Evolutionary conservation across 2,329 filamentous ascomycete genomes (phyloP), one percentile per base, ranked within the genome.

Genomic region (Trichoderma oligosporum): DNA sequence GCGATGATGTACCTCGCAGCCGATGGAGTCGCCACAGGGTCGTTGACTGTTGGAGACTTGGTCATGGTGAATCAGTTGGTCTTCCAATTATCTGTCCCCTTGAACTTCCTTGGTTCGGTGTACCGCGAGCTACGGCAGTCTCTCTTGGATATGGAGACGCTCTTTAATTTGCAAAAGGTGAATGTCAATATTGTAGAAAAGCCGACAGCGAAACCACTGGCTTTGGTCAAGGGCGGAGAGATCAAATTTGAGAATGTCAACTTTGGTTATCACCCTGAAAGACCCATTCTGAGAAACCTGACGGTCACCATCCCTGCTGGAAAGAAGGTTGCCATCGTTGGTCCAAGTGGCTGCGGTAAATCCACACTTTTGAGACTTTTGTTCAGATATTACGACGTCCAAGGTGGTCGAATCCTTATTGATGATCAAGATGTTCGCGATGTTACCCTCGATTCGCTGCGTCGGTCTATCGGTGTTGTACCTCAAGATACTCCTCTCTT

Each of bases 11-110:
- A 96, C 70, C 82, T 97, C 57, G 94, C 92, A 5, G 91, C 91
- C 22, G 85, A 93, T 66, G 95, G 95, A 33, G 91, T 99, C 1
- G 91, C 90, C 1, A 79, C 77, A 3, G 93, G 93, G 12, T 77
- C 79, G 5, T 75, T 99, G 66, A 97, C 93, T 0, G 92, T 99
- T 12, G 94, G 94, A 58, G 95, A 99, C 70, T 80, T 99, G 29
- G 94, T 99, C 69, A 95, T 99, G 90, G 91, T 99, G 64, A 99
- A 99, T 72, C 94, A 97, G 77, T 85, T 99, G 16, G 92, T 99
- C 59, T 99, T 99, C 75, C 94, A 99, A 74, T 85, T 99, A 5
- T 97, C 91, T 0, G 91, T 99, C 4, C 94, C 94, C 0, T 82
- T 99, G 60, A 99, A 99, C 78, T 99, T 99, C 73, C 79, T 99